These are phyloP conservation scores for Aspergillus novofumigatus DNA, from an alignment of 2,329 filamentous ascomycete genomes.

Conservation along the genomic window DNA sequence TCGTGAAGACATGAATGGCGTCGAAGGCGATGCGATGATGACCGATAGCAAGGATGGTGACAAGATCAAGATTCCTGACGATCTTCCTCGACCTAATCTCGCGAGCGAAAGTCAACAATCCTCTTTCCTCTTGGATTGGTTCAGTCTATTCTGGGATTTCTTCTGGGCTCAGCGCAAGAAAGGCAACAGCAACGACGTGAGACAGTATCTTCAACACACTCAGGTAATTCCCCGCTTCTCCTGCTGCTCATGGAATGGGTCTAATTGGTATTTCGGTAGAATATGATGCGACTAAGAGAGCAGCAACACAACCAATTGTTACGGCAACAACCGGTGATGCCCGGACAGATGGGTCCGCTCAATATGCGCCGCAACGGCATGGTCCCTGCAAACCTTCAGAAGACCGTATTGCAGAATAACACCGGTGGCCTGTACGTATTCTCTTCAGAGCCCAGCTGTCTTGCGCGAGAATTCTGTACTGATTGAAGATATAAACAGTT, in stretches of 20 bases:
- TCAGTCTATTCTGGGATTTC: conserved; percentile 95
- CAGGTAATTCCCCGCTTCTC: conserved; percentile 55
- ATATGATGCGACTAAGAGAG: conserved; percentile 66
- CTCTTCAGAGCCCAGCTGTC: conserved; percentile 2
- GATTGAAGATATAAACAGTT: conserved; percentile 39
- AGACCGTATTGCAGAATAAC: conserved; percentile 74
- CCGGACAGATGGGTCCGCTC: conserved; percentile 52
- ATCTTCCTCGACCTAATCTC: conserved; percentile 62
- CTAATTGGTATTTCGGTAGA: conserved; percentile 42
- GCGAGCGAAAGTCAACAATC: conserved; percentile 62
- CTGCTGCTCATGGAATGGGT: conserved; percentile 7
- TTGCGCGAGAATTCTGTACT: conserved; percentile 12
- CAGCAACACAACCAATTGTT: conserved; percentile 73
- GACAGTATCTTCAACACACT: conserved; percentile 75
- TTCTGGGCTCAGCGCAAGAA: conserved; percentile 76
- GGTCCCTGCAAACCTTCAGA: conserved; percentile 52
- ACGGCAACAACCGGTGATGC: conserved; percentile 63
- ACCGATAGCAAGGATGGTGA: conserved; percentile 76
- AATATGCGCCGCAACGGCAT: conserved; percentile 54
- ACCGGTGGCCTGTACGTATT: conserved; percentile 36
- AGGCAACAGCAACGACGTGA: conserved; percentile 59
- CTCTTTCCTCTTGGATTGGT: conserved; percentile 96
- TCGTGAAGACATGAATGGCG: conserved; percentile 67
- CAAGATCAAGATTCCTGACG: conserved; percentile 69
- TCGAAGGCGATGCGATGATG: conserved; percentile 72